These are phyloP conservation scores for Cucumis melo DNA, from an alignment of 306 rosid genomes.

Conservation along the genomic window DNA sequence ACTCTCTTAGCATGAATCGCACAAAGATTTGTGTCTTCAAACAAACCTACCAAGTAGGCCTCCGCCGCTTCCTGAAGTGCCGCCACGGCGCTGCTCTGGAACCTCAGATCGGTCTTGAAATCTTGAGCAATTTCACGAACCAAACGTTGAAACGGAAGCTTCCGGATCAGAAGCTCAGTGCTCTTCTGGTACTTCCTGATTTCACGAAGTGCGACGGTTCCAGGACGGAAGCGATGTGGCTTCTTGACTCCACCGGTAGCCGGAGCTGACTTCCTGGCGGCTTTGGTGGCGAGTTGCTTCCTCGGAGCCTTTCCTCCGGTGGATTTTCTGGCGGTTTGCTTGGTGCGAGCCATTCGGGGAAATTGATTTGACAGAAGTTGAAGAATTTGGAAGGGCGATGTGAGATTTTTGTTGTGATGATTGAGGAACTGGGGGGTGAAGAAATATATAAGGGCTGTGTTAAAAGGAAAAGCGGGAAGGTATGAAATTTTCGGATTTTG, in stretches of 20 bases:
- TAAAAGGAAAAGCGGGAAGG: not conserved
- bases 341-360: slow-evolving; percentile 11
- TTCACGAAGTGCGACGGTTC: slow-evolving; percentile 12
- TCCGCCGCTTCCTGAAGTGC: slow-evolving; percentile 10
- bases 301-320: slow-evolving; percentile 13
- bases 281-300: slow-evolving; percentile 11
- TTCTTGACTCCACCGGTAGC: slow-evolving; percentile 12
- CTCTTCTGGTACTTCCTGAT: slow-evolving; percentile 9
- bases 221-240: slow-evolving; percentile 10
- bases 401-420: not conserved
- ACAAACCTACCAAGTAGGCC: slow-evolving; percentile 3
- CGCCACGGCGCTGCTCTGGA: slow-evolving; percentile 9
- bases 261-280: slow-evolving; percentile 8
- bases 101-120: slow-evolving; percentile 11
- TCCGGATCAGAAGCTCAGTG: slow-evolving; percentile 5
- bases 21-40: slow-evolving; percentile 9
- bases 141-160: slow-evolving; percentile 6
- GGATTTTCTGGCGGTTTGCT: slow-evolving; percentile 12
- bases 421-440: not conserved
- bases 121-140: slow-evolving; percentile 11
- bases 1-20: slow-evolving; percentile 13
- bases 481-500: not conserved
- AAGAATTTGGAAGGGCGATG: too few relatives aligned
- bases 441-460: not conserved
- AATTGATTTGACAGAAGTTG: not conserved